A percentile compares a stretch with the other conserved stretches of the same genome.
Evolutionary conservation across 2,329 filamentous ascomycete genomes (phyloP).

Genomic region (Paraphaeosphaeria sporulosa): DNA sequence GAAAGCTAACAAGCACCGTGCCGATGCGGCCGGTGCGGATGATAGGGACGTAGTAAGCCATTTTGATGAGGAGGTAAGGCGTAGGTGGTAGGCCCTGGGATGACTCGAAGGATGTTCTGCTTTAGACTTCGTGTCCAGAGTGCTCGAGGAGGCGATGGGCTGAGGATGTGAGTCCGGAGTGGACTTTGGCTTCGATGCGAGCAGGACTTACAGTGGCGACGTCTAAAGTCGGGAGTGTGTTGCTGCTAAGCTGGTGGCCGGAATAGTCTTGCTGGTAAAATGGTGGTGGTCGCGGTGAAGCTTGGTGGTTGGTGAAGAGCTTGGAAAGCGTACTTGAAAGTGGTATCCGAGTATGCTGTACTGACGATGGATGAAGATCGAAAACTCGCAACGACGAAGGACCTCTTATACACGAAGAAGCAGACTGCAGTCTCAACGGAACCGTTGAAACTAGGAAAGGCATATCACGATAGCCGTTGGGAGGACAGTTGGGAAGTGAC

Average conservation of each 20-base stretch:
- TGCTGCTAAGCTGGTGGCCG: not conserved
- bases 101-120: not conserved
- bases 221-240: not conserved
- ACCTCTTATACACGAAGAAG: not conserved
- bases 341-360: not conserved
- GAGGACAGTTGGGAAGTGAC: not conserved
- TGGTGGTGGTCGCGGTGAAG: not conserved
- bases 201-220: not conserved
- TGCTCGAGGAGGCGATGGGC: not conserved
- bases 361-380: not conserved
- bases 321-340: not conserved
- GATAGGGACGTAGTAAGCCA: not conserved
- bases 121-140: not conserved
- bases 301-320: not conserved
- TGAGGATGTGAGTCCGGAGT: not conserved
- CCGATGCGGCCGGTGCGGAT: not conserved
- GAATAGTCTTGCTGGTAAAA: not conserved
- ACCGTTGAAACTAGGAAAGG: not conserved
- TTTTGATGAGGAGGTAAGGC: not conserved
- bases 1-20: not conserved
- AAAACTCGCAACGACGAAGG: not conserved
- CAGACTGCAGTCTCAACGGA: not conserved
- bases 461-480: not conserved
- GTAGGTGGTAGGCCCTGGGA: not conserved
- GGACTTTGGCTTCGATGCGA: not conserved